Evolutionary conservation across 805 yeast genomes (phyloP).

Genomic region (Tetrapisispora nanseiensis): DNA sequence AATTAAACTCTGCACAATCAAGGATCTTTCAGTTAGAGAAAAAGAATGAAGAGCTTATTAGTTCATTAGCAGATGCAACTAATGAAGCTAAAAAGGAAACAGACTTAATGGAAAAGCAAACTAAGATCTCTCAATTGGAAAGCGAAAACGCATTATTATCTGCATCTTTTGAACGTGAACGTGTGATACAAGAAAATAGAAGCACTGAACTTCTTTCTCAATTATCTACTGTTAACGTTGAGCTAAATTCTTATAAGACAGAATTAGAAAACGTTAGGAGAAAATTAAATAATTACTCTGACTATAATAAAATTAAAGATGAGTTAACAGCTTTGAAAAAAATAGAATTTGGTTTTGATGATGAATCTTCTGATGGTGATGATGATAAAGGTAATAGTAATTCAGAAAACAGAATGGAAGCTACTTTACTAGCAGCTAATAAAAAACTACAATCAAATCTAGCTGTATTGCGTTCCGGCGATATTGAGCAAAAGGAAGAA

Average conservation of each 20-base stretch:
- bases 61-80: conserved; percentile 49
- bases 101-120: conserved; percentile 32
- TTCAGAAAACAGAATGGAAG: conserved; percentile 35
- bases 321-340: conserved; percentile 65
- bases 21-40: conserved; percentile 63
- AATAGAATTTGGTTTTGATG: conserved; percentile 59
- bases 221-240: conserved; percentile 35
- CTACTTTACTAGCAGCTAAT: conserved; percentile 58
- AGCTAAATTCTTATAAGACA: conserved; percentile 36
- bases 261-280: conserved; percentile 44
- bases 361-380: conserved; percentile 21
- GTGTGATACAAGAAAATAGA: conserved; percentile 10
- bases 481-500: conserved; percentile 36
- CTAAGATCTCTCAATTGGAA: conserved; percentile 39
- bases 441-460: conserved; percentile 63
- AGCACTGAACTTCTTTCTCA: conserved; percentile 25
- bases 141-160: conserved; percentile 48
- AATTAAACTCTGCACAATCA: conserved; percentile 59
- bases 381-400: conserved; percentile 26
- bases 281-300: conserved; percentile 43
- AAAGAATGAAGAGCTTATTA: conserved; percentile 65
- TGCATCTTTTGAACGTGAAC: conserved; percentile 25
- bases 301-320: conserved; percentile 71
- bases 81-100: conserved; percentile 36
- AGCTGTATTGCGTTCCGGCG: conserved; percentile 53